Base-by-base conservation (phyloP, 2,329 filamentous ascomycete species). In the Tympanopsis confertula region DNA sequence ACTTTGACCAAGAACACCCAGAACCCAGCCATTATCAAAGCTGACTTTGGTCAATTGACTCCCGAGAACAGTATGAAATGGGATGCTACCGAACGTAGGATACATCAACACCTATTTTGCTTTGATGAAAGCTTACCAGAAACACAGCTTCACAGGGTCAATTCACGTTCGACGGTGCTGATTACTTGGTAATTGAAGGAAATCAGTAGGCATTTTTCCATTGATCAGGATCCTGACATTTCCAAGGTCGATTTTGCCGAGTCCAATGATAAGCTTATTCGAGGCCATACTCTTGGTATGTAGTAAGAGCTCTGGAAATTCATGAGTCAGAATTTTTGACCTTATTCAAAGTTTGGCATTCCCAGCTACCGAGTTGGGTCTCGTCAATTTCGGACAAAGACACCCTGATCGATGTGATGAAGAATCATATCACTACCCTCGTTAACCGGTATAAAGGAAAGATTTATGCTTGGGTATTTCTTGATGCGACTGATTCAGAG, bases 41-140 rank as follows among this genome's bases (percentile, higher is more conserved):
- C 63, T 38, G 61, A 79, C 54, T 82, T 82, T 43, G 76, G 77
- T 15, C 69, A 75, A 52, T 61, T 83, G 17, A 81, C 78, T 0
- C 68, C 71, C 2, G 79, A 83, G 62, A 82, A 84, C 63, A 73
- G 65, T 50, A 78, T 81, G 70, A 82, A 83, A 58, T 83, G 77
- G 77, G 73, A 80, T 46, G 58, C 68, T 22, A 63, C 63, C 14
- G 61, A 80, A 53, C 49, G 51, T 39, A 50, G 28, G 38, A 14
- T 30, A 39, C 10, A 22, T n/a, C 19, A 39, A 22, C 26, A 14
- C 5, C 18, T 30, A 22, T 40, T 15, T 12, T 28, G 20, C 17
- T 15, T 18, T 13, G 22, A 32, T 19, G 30, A 39, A 13, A 15
- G 28, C 24, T 29, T 7, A 20, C 28, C 20, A 26, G 36, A 38